Base-by-base conservation (phyloP, 2,329 filamentous ascomycete genomes). In the Phoma sp. region DNA sequence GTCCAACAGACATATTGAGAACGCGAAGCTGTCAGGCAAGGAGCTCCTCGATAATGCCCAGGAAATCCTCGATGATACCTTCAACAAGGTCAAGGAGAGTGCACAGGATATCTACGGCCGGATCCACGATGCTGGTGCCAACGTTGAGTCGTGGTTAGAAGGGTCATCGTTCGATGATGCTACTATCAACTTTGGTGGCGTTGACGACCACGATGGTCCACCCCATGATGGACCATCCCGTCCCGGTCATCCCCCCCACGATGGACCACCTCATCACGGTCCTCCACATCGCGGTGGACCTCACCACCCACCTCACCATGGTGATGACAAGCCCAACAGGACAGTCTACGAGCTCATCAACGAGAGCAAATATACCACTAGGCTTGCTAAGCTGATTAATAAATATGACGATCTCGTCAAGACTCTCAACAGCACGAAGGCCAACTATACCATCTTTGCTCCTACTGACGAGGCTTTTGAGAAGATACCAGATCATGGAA, bases 321-420 rank as follows among this genome's bases (percentile, higher is more conserved):
- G 71, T 42, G 34, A 56, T n/a, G 53, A 64, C 7, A 77, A 78
- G 57, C 79, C 84, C 5, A 89, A 92, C 69, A 77, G 83, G 69
- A 96, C 92, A 17, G 84, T 96, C 37, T 96, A 93, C 75, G 80
- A 96, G 74, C 78, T 93, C 56, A 91, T 96, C 73, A 79, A 84
- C n/a, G 78, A 83, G 65, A 89, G 84, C 78, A 89, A 92, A 66
- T 84, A 91, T 76, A 93, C 91, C 1, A 89, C 85, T 42, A 89
- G 87, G 73, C 88, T 96, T 37, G 86, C 88, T 23, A 84, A 88
- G 69, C 78, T 92, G n/a, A 83, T 96, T 62, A 82, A 89, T 57
- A 82, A 92, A 56, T 87, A 90, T 69, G 82, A 87, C 1, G 85
- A 91, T 46, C 78, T 96, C 0, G 86, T 93, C 29, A 74, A 88